A percentile compares a stretch with the other conserved stretches of the same genome.
These are phyloP conservation scores for Lachancea quebecensis DNA, from an alignment of 805 yeast genomes.

Conservation along the genomic window DNA sequence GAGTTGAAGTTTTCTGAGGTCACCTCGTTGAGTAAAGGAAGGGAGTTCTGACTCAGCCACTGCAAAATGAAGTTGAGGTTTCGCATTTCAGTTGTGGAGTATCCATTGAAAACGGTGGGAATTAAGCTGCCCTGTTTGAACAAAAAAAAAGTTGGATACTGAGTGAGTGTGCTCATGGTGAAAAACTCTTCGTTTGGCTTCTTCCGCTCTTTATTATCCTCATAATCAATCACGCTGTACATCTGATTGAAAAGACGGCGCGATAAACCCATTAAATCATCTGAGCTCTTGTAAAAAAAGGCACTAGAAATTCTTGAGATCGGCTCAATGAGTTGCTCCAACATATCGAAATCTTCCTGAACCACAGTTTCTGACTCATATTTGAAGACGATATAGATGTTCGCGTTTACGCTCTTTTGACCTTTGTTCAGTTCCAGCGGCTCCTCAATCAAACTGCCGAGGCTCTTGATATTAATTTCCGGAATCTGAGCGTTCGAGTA, in stretches of 20 bases:
- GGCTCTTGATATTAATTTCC: constrained; percentile 17
- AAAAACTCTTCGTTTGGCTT: constrained; percentile 41
- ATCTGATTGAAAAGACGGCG: constrained; percentile 31
- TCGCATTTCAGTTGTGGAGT: constrained; percentile 59
- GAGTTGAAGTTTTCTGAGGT: constrained; percentile 30
- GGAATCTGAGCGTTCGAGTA: constrained; percentile 40
- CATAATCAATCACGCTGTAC: constrained; percentile 40
- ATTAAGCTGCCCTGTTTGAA: constrained; percentile 51
- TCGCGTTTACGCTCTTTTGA: constrained; percentile 10
- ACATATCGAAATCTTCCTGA: constrained; percentile 54
- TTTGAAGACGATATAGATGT: constrained; percentile 45
- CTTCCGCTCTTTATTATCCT: constrained; percentile 29
- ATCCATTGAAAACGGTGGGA: constrained; percentile 50
- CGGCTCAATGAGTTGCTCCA: constrained; percentile 56
- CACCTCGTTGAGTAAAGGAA: constrained; percentile 49
- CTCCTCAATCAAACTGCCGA: constrained; percentile 13
- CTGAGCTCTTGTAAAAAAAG: constrained; percentile 46
- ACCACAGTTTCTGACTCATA: constrained; percentile 41
- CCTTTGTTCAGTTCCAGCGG: constrained; percentile 11
- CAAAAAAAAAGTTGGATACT: constrained; percentile 55
- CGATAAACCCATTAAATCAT: constrained; percentile 39
- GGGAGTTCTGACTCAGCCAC: constrained; percentile 44
- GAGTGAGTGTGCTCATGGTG: constrained; percentile 46
- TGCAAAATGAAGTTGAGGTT: constrained; percentile 39
- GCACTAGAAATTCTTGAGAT: constrained; percentile 53